These are phyloP conservation scores for Plasmodium reichenowi DNA, from an alignment of 169 alveolate species.

Conservation along the genomic window DNA sequence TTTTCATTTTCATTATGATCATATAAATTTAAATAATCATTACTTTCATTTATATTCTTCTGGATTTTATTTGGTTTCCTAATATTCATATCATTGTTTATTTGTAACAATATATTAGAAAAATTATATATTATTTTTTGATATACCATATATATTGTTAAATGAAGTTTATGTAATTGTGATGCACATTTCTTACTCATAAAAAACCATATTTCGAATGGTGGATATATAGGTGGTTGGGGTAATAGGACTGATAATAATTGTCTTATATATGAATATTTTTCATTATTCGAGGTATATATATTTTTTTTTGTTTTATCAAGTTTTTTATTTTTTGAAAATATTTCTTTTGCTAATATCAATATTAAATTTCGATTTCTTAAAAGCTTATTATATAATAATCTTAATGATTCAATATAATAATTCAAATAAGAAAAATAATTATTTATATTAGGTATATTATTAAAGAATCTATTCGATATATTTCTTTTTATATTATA, in stretches of 20 bases:
- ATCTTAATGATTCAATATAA: constrained; percentile 50
- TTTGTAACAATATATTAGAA: constrained; percentile 57
- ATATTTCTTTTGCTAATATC: constrained; percentile 58
- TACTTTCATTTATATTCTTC: constrained; percentile 11
- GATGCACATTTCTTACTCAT: constrained; percentile 42
- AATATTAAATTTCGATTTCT: constrained; percentile 59
- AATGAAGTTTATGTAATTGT: constrained; percentile 55
- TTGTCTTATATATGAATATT: constrained; percentile 44
- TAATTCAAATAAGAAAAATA: constrained; percentile 65
- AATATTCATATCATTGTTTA: constrained; percentile 29
- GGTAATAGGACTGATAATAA: constrained; percentile 55
- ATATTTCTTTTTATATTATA: constrained; percentile 13
- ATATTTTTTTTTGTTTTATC: constrained; percentile 18
- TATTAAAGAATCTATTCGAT: constrained; percentile 23
- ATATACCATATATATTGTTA: constrained; percentile 66
- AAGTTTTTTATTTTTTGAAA: constrained; percentile 3
- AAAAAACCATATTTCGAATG: constrained; percentile 45
- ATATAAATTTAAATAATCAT: constrained; percentile 47
- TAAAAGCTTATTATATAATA: constrained; percentile 41
- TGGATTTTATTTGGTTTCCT: constrained; percentile 9
- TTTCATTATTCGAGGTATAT: constrained; percentile 6
- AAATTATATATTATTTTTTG: constrained; percentile 61
- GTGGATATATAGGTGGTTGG: constrained; percentile 69
- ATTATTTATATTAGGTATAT: constrained; percentile 26
- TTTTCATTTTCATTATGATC: constrained; percentile 32